These are phyloP conservation scores for Stipa capillata DNA, from an alignment of 176 grass and related monocot species.

Conservation along the genomic window DNA sequence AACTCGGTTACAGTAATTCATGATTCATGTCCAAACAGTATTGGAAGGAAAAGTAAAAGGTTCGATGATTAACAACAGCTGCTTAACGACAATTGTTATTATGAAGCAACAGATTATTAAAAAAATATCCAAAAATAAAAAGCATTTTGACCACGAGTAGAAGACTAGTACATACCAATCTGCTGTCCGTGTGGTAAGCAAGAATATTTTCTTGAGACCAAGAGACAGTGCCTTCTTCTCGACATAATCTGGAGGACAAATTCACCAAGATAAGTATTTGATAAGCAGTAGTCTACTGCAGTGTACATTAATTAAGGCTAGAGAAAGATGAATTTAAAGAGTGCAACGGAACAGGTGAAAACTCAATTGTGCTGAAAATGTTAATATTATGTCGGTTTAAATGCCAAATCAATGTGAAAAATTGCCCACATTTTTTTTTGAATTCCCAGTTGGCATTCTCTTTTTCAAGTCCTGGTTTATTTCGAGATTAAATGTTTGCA, in stretches of 20 bases:
- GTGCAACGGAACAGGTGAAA: background rate
- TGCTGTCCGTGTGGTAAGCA: conserved; percentile 85
- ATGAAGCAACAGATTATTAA: background rate
- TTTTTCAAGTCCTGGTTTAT: background rate
- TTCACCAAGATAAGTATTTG: background rate
- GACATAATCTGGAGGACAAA: conserved; percentile 55
- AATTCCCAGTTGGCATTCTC: background rate
- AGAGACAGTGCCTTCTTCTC: conserved; percentile 85
- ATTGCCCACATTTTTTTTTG: background rate
- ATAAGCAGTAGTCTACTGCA: background rate
- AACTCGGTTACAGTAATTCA: background rate
- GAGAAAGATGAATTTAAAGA: background rate
- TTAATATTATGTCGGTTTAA: background rate
- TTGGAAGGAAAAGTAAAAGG: background rate
- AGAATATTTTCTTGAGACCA: conserved; percentile 87
- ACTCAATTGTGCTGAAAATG: background rate
- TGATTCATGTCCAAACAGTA: background rate
- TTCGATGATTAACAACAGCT: background rate
- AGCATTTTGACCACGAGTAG: background rate
- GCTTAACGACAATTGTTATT: background rate
- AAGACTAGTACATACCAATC: conserved; percentile 69
- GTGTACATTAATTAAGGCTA: background rate
- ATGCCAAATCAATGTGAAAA: background rate
- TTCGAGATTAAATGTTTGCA: background rate
- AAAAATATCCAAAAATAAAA: background rate